Percentiles rank a stretch among this genome's conserved stretches.
Evolutionary conservation across 1,139 yeast species (phyloP).

Genomic region (Yamadazyma diospyri): DNA sequence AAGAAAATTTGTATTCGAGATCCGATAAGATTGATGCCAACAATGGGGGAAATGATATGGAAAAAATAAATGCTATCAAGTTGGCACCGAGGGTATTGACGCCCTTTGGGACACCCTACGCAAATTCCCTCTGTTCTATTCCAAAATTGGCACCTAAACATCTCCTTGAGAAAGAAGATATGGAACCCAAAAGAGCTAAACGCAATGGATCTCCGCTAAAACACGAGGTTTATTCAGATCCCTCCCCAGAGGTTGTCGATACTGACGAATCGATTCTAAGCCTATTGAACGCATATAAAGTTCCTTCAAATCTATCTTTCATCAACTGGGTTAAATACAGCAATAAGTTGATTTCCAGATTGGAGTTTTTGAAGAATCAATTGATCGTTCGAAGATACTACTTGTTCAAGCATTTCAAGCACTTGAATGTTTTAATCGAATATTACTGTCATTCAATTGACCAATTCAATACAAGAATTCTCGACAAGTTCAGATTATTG

Average conservation of each 20-base stretch:
- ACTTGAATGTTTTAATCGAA: conserved; percentile 1
- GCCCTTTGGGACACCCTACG: conserved; percentile 1
- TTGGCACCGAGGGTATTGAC: conserved; percentile 3
- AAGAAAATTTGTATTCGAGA: too few species aligned
- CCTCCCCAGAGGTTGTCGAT: neutral
- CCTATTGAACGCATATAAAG: neutral
- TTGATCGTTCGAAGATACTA: conserved; percentile 6
- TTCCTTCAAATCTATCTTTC: conserved; percentile 5
- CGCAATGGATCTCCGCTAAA: conserved; percentile 9
- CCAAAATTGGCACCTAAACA: conserved; percentile 2
- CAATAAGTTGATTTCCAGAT: conserved; percentile 1
- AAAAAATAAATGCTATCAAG: conserved; percentile 2
- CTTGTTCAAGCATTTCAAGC: conserved; percentile 2
- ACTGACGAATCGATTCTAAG: neutral
- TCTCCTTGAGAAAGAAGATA: neutral
- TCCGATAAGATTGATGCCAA: too few species aligned
- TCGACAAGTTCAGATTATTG: conserved; percentile 3
- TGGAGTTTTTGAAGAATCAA: conserved; percentile 1
- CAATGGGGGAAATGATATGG: too few species aligned
- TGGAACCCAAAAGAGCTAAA: neutral
- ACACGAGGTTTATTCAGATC: conserved; percentile 5
- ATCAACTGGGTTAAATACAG: conserved; percentile 5
- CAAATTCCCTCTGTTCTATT: neutral
- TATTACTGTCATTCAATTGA: conserved; percentile 1
- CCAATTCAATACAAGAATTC: conserved; percentile 2